Evolutionary conservation across 2,329 filamentous ascomycete species (phyloP), one percentile per base, ranked within the genome.

Genomic region (Hyphodiscus sp.): DNA sequence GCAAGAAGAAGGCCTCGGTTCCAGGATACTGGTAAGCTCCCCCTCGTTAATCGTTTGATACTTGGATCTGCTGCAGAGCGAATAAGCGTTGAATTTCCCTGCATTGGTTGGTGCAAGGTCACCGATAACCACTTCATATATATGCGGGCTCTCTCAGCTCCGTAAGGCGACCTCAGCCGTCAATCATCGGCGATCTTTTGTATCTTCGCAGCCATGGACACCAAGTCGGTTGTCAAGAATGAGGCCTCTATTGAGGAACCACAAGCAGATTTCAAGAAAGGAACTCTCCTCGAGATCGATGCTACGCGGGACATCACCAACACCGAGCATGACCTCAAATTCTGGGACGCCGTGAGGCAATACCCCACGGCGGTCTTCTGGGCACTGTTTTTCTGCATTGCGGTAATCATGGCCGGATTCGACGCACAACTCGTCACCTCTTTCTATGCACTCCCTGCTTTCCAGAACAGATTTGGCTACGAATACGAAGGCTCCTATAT

Each of bases 381-480:
- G 63, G 55, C 62, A 1, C 45, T 59, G 11, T 61, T 64, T 48
- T 61, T 64, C 53, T 64, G 50, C 2, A 58, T 65, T 8, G 57
- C 53, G 4, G 56, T 65, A 9, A 57, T 65, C 26, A 63, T 64
- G 62, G 53, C 61, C 5, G 63, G 54, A 1, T 63, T 63, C 16
- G 61, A 64, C 51, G 52, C 63, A 1, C 61, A 62, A 26, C 49
- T 64, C 8, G 23, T 65, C 16, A 58, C 53, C 0, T 57, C 55
- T 33, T 60, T 65, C 19, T 65, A 63, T 43, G 63, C 63, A 1
- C 49, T 57, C 3, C 62, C 62, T 7, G 60, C 61, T 1, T 65
- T 65, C 41, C 61, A 64, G 26, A 43, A 48, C 18, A 45, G 54
- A 33, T 63, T 59, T 30, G 62, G 62, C 0, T 53, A 54, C 41